Evolutionary conservation across 768 basidiomycete genomes (phyloP).

Genomic region (Hortiboletus campestris): DNA sequence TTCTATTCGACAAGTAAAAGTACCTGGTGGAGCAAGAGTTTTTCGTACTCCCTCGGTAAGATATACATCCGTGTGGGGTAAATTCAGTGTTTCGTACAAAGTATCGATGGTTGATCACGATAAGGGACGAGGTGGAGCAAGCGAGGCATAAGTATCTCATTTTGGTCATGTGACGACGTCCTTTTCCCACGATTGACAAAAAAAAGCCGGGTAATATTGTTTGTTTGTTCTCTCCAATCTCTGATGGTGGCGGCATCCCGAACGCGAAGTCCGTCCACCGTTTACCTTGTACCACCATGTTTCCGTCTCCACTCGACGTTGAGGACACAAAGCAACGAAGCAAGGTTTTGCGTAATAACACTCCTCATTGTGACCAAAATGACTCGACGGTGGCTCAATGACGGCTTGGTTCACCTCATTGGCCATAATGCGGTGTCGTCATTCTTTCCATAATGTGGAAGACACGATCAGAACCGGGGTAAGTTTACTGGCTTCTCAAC

Average conservation of each 20-base stretch:
- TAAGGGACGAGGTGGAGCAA: constrained; percentile 2
- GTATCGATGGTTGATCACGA: background rate
- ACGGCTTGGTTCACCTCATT: background rate
- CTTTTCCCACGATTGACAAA: constrained; percentile 2
- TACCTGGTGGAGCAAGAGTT: constrained; percentile 72
- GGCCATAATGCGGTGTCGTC: constrained; percentile 16
- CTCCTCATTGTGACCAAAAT: background rate
- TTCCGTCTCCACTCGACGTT: constrained; percentile 8
- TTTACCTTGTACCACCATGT: background rate
- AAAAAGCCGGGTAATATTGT: background rate
- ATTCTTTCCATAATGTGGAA: constrained; percentile 11
- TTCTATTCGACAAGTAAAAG: background rate
- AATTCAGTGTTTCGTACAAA: background rate
- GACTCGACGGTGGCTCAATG: background rate
- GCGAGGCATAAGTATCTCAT: background rate
- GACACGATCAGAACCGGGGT: constrained; percentile 6
- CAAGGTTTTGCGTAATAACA: background rate
- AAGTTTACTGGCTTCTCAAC: background rate
- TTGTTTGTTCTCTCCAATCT: background rate
- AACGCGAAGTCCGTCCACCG: background rate
- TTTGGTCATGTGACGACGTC: constrained; percentile 10
- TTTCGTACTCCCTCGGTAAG: constrained; percentile 72
- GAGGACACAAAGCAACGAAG: constrained; percentile 3
- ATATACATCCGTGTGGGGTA: constrained; percentile 53
- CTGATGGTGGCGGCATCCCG: constrained; percentile 2